Conservation (phyloP, 768 basidiomycete species). For the Kwoniella sp. region DNA sequence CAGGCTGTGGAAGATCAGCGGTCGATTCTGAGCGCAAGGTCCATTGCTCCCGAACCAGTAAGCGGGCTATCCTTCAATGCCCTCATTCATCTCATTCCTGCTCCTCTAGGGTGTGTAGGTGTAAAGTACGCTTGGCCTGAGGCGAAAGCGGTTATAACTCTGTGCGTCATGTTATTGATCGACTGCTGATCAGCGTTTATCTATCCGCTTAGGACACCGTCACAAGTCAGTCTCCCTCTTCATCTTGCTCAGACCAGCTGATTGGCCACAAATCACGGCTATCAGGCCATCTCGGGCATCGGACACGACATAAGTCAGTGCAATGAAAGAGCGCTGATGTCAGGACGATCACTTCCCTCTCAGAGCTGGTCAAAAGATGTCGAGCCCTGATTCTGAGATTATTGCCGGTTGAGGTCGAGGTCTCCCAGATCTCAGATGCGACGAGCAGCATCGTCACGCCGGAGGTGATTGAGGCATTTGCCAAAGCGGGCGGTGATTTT, state of each 20-base stretch:
- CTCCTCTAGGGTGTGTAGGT: background rate
- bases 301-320: background rate
- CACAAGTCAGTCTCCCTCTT: conserved; percentile 34
- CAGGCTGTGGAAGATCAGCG: conserved; percentile 52
- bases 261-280: no score
- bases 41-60: conserved; percentile 47
- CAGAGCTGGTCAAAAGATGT: conserved; percentile 80
- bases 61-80: conserved; percentile 26
- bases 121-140: background rate
- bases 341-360: background rate
- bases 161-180: no score
- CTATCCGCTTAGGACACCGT: conserved; percentile 41
- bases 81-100: background rate
- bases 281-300: background rate
- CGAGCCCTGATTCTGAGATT: conserved; percentile 73
- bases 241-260: background rate
- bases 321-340: conserved; percentile 2
- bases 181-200: background rate
- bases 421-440: conserved; percentile 67
- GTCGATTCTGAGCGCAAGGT: conserved; percentile 44
- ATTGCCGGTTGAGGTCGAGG: conserved; percentile 78
- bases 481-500: conserved; percentile 83
- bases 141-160: background rate
- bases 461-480: conserved; percentile 70
- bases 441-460: conserved; percentile 84